Evolutionary conservation across 2,329 filamentous ascomycete genomes (phyloP).

Genomic region (Colletotrichum coccodes): DNA sequence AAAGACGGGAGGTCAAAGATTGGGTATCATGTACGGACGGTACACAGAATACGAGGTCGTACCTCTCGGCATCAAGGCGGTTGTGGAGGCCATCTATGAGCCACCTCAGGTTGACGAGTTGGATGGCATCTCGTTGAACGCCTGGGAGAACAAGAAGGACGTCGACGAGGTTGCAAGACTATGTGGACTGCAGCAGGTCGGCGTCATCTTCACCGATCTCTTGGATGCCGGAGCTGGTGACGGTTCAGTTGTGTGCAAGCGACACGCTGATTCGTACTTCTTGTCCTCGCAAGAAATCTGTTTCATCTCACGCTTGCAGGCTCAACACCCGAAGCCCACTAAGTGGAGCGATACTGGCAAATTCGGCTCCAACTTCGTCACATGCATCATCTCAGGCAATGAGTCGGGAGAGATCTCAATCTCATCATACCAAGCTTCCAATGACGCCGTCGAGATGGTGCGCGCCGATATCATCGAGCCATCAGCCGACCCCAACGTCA

Average conservation of each 20-base stretch:
- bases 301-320: slow-evolving; percentile 89
- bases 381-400: slow-evolving; percentile 94
- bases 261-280: slow-evolving; percentile 94
- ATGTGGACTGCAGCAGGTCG: slow-evolving; percentile 89
- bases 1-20: slow-evolving; percentile 81
- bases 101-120: slow-evolving; percentile 89
- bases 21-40: slow-evolving; percentile 91
- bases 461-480: slow-evolving; percentile 94
- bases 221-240: slow-evolving; percentile 83
- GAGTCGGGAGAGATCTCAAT: slow-evolving; percentile 89
- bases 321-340: slow-evolving; percentile 86
- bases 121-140: slow-evolving; percentile 85
- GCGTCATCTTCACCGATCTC: slow-evolving; percentile 95
- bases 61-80: slow-evolving; percentile 91
- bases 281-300: slow-evolving; percentile 91
- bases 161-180: slow-evolving; percentile 82
- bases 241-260: slow-evolving; percentile 91
- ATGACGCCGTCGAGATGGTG: slow-evolving; percentile 97
- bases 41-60: slow-evolving; percentile 94
- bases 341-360: slow-evolving; percentile 97
- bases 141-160: slow-evolving; percentile 87
- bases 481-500: slow-evolving; percentile 89
- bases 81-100: slow-evolving; percentile 97
- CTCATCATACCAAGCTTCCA: slow-evolving; percentile 93
- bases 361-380: slow-evolving; percentile 97